These are phyloP conservation scores for Sarocladium oryzae DNA, from an alignment of 2,329 filamentous ascomycete genomes.

Conservation along the genomic window DNA sequence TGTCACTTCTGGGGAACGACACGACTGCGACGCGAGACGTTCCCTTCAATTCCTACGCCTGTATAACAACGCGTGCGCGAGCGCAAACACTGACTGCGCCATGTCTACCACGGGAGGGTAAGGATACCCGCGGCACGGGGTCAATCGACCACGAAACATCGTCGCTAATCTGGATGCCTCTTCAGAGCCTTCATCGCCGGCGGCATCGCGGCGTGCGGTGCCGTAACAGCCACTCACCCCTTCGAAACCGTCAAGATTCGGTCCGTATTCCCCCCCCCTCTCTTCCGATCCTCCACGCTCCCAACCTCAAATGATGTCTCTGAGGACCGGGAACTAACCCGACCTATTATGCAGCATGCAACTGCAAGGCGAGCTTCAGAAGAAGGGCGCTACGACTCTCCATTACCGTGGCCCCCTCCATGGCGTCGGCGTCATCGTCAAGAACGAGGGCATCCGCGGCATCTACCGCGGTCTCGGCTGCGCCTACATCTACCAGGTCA, in stretches of 20 bases:
- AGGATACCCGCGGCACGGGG: neutral
- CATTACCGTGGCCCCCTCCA: conserved; percentile 90
- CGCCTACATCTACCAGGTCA: conserved; percentile 93
- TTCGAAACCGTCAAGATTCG: conserved; percentile 99
- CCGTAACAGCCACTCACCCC: conserved; percentile 93
- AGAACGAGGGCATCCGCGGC: conserved; percentile 80
- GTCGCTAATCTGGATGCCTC: conserved; percentile 13
- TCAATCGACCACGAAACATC: neutral
- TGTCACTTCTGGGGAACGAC: neutral
- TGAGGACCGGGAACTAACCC: conserved; percentile 6
- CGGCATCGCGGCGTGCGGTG: conserved; percentile 93
- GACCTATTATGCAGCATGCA: conserved; percentile 60
- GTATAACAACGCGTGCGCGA: neutral
- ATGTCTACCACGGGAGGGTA: conserved; percentile 44
- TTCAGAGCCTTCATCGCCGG: conserved; percentile 84
- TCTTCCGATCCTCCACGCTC: neutral
- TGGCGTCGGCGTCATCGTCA: conserved; percentile 80
- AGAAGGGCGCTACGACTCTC: conserved; percentile 75
- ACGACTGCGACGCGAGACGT: neutral
- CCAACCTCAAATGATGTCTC: no score
- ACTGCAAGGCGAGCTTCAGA: conserved; percentile 89
- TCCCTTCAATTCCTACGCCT: neutral
- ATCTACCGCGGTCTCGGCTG: conserved; percentile 85
- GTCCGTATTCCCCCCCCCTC: conserved; percentile 41
- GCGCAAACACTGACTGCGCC: neutral